Evolutionary conservation across 371 early-diverging fungal species (phyloP), one percentile per base, ranked within the genome.

Genomic region (Mycotypha africana): DNA sequence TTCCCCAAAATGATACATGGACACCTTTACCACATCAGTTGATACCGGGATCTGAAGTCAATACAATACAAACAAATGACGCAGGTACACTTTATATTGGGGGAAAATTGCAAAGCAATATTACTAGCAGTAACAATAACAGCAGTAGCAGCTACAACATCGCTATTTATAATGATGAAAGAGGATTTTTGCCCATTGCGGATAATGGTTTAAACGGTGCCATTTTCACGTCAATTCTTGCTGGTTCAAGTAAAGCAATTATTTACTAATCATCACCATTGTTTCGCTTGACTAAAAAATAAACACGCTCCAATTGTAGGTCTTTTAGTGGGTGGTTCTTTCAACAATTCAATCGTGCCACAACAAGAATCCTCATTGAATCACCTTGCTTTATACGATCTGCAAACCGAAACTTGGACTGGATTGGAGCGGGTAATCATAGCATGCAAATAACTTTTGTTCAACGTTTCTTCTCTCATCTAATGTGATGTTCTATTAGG

Each of bases 21-120:
- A 26, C 56, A 12, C 55, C 60, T 20, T 28, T 46, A 24, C 51
- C 54, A 60, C 65, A 69, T 23, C 74, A 73, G 58, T 33, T 73
- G 10, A 26, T 55, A 10, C 14, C 30, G 9, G 53, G 58, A 4
- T 53, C 74, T 2, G 47, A 47, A 8, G 65, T 73, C 0, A 48
- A 33, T n/a, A 42, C 57, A 0, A 53, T 73, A 22, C 58, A 66
- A 26, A 53, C 58, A 14, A 10, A 25, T 10, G 67, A 53, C 1
- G 30, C 8, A 28, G 45, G 51, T 33, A 26, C 14, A 1, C 40
- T 72, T 10, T 72, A 66, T 28, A 64, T 72, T 45, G 69, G 67
- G 9, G 73, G 73, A 5, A 47, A 54, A 17, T 72, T 57, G 16
- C 23, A 38, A 17, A 7, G 37, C 8, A 65, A 60, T 32, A 42